Conservation (phyloP, 106 monocot genomes). For the Chionographis japonica region DNA sequence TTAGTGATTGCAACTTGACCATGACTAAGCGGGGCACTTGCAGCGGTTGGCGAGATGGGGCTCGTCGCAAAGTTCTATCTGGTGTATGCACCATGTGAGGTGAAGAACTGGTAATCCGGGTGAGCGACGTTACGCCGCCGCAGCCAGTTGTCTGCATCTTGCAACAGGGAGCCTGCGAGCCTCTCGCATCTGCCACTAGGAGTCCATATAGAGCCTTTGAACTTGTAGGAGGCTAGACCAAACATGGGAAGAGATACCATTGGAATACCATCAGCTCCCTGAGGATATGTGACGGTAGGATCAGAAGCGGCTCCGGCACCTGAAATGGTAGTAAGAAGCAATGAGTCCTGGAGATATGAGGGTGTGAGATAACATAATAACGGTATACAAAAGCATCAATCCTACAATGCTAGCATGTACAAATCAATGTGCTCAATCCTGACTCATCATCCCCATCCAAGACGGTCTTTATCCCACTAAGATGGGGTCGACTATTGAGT, state of each 20-base stretch:
- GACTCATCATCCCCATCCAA: too few relatives aligned
- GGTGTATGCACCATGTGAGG: constrained; percentile 19
- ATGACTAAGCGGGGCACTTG: too few relatives aligned
- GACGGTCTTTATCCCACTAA: too few relatives aligned
- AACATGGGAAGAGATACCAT: constrained; percentile 24
- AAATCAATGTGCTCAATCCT: too few relatives aligned
- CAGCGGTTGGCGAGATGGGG: too few relatives aligned
- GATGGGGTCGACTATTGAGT: too few relatives aligned
- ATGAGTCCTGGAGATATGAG: neutral
- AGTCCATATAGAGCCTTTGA: constrained; percentile 21
- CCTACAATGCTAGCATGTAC: too few relatives aligned
- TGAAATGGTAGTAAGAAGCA: neutral
- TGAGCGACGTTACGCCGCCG: constrained; percentile 26
- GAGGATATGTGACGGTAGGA: constrained; percentile 13
- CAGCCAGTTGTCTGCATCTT: constrained; percentile 46
- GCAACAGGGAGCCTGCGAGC: constrained; percentile 26
- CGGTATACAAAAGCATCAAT: neutral
- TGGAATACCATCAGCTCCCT: constrained; percentile 17
- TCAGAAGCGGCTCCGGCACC: constrained; percentile 6
- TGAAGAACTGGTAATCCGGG: constrained; percentile 58
- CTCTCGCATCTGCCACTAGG: constrained; percentile 11
- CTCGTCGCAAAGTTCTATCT: constrained; percentile 3
- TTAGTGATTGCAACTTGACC: too few relatives aligned
- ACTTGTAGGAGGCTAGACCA: constrained; percentile 30
- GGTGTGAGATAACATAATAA: neutral